Evolutionary conservation across 768 basidiomycete genomes (phyloP).

Genomic region (Melanogaster broomeanus): DNA sequence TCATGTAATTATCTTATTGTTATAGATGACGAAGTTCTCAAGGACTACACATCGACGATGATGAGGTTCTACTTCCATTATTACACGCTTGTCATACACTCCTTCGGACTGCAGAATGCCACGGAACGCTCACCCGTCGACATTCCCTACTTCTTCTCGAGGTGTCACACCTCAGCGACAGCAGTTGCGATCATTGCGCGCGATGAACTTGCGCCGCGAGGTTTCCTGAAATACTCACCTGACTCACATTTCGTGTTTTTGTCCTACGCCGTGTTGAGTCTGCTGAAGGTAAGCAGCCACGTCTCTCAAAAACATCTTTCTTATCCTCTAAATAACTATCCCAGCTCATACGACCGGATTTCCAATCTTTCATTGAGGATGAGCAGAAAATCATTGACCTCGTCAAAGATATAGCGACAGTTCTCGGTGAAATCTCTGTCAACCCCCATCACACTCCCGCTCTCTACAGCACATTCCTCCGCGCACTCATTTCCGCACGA

Average conservation of each 20-base stretch:
- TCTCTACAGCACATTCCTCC: slow-evolving; percentile 82
- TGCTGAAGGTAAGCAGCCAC: slow-evolving; percentile 73
- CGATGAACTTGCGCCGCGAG: slow-evolving; percentile 76
- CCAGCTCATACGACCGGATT: slow-evolving; percentile 82
- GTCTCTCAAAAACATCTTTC: neutral
- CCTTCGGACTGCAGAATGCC: slow-evolving; percentile 97
- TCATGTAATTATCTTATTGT: slow-evolving; percentile 1
- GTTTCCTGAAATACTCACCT: slow-evolving; percentile 79
- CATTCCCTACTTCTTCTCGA: slow-evolving; percentile 82
- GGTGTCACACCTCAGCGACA: slow-evolving; percentile 72
- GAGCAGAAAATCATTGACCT: slow-evolving; percentile 70
- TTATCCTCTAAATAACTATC: slow-evolving; percentile 14
- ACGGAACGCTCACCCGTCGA: slow-evolving; percentile 73
- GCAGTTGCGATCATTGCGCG: slow-evolving; percentile 71
- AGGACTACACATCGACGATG: slow-evolving; percentile 27
- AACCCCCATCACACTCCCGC: slow-evolving; percentile 87
- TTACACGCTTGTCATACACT: slow-evolving; percentile 85
- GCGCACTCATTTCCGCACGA: slow-evolving; percentile 66
- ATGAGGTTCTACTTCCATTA: slow-evolving; percentile 84
- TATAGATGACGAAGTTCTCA: slow-evolving; percentile 28
- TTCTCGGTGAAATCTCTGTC: slow-evolving; percentile 75
- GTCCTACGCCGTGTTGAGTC: slow-evolving; percentile 89
- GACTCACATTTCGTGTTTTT: slow-evolving; percentile 91
- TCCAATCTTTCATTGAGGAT: slow-evolving; percentile 72
- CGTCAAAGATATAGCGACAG: slow-evolving; percentile 79